phyloP scores from a whole-genome alignment of 257 asterid genomes.

The Nicotiana otophora region DNA sequence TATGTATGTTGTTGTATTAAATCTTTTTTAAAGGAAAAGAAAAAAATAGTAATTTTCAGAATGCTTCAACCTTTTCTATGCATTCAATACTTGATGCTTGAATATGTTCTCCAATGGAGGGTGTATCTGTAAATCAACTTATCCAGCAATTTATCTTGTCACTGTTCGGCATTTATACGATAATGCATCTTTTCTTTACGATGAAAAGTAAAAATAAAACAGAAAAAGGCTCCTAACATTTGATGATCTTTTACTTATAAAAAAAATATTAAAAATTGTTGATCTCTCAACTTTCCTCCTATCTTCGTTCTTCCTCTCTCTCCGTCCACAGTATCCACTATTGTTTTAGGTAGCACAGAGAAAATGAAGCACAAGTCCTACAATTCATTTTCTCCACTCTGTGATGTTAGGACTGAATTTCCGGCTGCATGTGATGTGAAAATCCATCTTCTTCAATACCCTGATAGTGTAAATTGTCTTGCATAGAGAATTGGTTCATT shows the following conservation, averaged over 20 bases:
- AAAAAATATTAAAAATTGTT: background rate
- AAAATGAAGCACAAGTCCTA: background rate
- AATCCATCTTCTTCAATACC: too few species aligned
- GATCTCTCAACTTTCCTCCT: background rate
- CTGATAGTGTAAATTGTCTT: too few species aligned
- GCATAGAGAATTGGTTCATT: too few species aligned
- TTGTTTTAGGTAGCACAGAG: slow-evolving; percentile 3
- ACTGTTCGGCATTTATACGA: background rate
- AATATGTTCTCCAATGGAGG: background rate
- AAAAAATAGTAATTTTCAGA: background rate
- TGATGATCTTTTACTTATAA: background rate
- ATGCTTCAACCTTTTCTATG: background rate
- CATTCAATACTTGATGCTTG: slow-evolving; percentile 8
- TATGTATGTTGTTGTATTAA: too few species aligned
- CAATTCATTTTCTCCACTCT: background rate
- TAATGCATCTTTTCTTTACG: background rate
- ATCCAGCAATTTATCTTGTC: background rate
- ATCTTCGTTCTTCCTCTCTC: background rate
- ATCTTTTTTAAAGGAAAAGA: too few species aligned
- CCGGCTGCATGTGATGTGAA: background rate
- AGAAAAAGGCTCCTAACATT: background rate
- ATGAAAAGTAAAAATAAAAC: background rate
- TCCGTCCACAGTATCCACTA: background rate
- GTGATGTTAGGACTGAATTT: background rate
- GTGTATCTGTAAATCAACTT: too few species aligned